Conservation (phyloP, 2,329 filamentous ascomycete genomes). For the Fusarium austroafricanum region DNA sequence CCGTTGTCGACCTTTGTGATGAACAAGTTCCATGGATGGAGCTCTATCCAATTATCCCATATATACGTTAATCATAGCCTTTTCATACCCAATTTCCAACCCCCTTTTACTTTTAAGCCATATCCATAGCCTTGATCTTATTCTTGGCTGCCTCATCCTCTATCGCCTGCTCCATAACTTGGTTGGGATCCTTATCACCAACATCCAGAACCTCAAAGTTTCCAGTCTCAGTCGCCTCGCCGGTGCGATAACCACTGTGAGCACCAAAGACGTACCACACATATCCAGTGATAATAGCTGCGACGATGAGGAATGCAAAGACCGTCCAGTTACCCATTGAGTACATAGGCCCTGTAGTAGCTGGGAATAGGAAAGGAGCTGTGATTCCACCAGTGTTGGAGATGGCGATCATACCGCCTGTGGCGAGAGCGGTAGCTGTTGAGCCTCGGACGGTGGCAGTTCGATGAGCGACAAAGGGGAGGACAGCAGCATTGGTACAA, state of each 20-base stretch:
- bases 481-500: slow-evolving; percentile 50
- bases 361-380: slow-evolving; percentile 51
- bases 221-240: slow-evolving; percentile 27
- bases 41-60: not conserved
- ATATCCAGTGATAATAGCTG: slow-evolving; percentile 44
- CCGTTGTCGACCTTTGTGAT: not conserved
- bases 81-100: not conserved
- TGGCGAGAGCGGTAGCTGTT: slow-evolving; percentile 50
- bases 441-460: slow-evolving; percentile 50
- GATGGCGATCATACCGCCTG: slow-evolving; percentile 52
- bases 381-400: slow-evolving; percentile 51
- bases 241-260: slow-evolving; percentile 49
- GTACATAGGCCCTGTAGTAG: slow-evolving; percentile 48
- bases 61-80: not conserved
- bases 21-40: too few relatives aligned
- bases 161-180: slow-evolving; percentile 32
- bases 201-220: slow-evolving; percentile 36
- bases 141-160: slow-evolving; percentile 32
- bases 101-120: slow-evolving; percentile 11
- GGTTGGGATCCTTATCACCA: slow-evolving; percentile 35
- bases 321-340: slow-evolving; percentile 52
- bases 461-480: slow-evolving; percentile 50
- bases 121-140: slow-evolving; percentile 33
- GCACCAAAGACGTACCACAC: slow-evolving; percentile 50
- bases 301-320: slow-evolving; percentile 47